A percentile compares a stretch with the other conserved stretches of the same genome.
Conservation (phyloP, 352 stramenopile genomes). For the Globisporangium paddicum region DNA sequence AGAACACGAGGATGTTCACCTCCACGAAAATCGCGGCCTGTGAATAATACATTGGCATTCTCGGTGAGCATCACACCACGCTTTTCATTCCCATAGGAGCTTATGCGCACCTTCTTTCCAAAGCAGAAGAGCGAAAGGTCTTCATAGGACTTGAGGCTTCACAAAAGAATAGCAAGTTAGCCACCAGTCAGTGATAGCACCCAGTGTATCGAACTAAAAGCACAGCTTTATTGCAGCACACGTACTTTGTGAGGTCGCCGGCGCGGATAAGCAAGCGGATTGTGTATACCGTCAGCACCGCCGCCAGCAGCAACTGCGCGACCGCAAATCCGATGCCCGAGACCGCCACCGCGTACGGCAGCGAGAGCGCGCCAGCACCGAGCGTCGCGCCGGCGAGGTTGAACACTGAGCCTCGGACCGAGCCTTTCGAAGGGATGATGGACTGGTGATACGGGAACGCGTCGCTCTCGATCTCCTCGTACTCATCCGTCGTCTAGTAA, state of each 20-base stretch:
- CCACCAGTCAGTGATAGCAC: too few relatives aligned
- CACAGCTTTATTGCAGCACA: too few relatives aligned
- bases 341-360: slow-evolving; percentile 78
- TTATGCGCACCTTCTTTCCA: slow-evolving; percentile 61
- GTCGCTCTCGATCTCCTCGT: slow-evolving; percentile 37
- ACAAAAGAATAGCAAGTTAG: too few relatives aligned
- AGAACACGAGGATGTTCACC: slow-evolving; percentile 84
- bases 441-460: slow-evolving; percentile 75
- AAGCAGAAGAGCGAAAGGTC: slow-evolving; percentile 83
- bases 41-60: background rate
- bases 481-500: slow-evolving; percentile 23
- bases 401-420: slow-evolving; percentile 80
- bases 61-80: background rate
- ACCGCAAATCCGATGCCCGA: slow-evolving; percentile 76
- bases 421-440: slow-evolving; percentile 76
- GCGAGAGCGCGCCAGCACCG: slow-evolving; percentile 65
- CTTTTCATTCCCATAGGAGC: background rate
- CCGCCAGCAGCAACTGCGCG: slow-evolving; percentile 59
- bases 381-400: slow-evolving; percentile 81
- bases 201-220: too few relatives aligned
- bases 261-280: slow-evolving; percentile 80
- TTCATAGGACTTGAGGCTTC: slow-evolving; percentile 82
- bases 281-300: slow-evolving; percentile 75
- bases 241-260: slow-evolving; percentile 73
- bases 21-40: slow-evolving; percentile 81